phyloP scores from a whole-genome alignment of 306 rosid genomes.

The Alnus glutinosa region DNA sequence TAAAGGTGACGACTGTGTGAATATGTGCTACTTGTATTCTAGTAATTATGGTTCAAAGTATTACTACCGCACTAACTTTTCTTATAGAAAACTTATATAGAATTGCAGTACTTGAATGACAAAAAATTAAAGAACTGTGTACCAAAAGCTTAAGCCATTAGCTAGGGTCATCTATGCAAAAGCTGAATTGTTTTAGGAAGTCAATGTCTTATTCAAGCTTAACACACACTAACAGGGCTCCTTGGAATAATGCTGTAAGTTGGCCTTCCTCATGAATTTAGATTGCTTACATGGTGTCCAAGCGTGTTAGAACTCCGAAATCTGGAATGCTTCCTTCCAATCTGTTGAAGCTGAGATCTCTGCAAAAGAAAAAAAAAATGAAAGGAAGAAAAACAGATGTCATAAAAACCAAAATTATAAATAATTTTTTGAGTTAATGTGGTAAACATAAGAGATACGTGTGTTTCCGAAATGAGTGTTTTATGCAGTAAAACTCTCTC shows the following conservation, averaged over 20 bases:
- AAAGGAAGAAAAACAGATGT: not conserved
- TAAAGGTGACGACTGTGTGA: not conserved
- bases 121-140: not conserved
- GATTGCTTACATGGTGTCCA: conserved; percentile 31
- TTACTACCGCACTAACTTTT: not conserved
- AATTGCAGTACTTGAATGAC: not conserved
- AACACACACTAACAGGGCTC: not conserved
- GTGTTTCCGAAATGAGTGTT: not conserved
- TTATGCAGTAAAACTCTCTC: not conserved
- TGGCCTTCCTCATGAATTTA: not conserved
- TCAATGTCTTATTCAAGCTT: not conserved
- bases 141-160: not conserved
- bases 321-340: conserved; percentile 30
- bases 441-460: not conserved
- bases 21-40: not conserved
- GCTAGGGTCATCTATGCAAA: not conserved
- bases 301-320: not conserved
- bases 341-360: conserved; percentile 36
- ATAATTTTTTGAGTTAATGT: not conserved
- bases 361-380: not conserved
- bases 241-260: not conserved
- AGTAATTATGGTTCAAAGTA: not conserved
- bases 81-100: not conserved
- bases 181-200: not conserved
- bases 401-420: not conserved